phyloP scores from a whole-genome alignment of 768 basidiomycete species.

The Leccinum olivaceopallidum region DNA sequence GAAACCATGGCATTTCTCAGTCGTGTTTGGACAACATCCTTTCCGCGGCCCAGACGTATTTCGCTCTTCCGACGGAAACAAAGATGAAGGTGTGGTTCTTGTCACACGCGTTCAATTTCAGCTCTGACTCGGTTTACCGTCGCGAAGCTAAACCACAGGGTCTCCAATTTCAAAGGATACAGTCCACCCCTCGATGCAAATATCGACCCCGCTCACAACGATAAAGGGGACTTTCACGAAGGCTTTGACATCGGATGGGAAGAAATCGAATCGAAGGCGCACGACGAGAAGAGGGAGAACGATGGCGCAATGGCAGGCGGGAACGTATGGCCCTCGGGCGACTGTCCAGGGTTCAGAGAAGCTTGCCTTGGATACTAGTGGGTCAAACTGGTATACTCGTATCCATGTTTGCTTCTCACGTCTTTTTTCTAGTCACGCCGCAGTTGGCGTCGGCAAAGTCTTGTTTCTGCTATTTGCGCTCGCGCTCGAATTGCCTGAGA shows the following conservation, averaged over 20 bases:
- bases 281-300: constrained; percentile 32
- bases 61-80: constrained; percentile 55
- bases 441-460: constrained; percentile 50
- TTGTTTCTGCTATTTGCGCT: constrained; percentile 74
- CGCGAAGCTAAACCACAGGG: constrained; percentile 64
- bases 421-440: constrained; percentile 44
- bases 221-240: constrained; percentile 86
- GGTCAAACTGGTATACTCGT: constrained; percentile 30
- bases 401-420: constrained; percentile 23
- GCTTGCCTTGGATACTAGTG: constrained; percentile 69
- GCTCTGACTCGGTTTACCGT: neutral
- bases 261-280: constrained; percentile 33
- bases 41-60: constrained; percentile 58
- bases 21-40: constrained; percentile 46
- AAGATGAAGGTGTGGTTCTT: constrained; percentile 61
- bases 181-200: constrained; percentile 70
- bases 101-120: neutral
- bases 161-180: constrained; percentile 77
- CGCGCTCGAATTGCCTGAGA: constrained; percentile 57
- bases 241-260: constrained; percentile 88
- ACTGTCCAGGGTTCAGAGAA: constrained; percentile 58
- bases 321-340: constrained; percentile 77
- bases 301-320: constrained; percentile 65
- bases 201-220: constrained; percentile 61
- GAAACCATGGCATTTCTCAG: constrained; percentile 73